Base-by-base conservation (phyloP, 495 filamentous ascomycete species). In the Tuber melanosporum region DNA sequence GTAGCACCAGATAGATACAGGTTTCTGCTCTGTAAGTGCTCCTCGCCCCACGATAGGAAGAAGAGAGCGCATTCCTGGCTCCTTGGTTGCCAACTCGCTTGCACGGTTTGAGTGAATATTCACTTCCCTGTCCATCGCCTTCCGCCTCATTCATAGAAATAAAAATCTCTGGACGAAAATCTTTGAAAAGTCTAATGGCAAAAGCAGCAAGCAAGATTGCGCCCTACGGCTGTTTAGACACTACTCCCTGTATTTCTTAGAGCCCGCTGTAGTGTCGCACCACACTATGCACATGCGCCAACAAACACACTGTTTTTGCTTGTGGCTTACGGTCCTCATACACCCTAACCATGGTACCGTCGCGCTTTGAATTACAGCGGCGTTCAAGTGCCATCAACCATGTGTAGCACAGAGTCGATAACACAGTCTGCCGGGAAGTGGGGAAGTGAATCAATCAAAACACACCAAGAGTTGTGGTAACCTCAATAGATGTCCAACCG, bases 361-460 rank as follows among this genome's bases (percentile, higher is more conserved):
- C 12, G 12, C 57, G 3, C 57, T 32, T 12, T 12, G 22, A n/a
- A 2, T 57, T 57, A 57, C 22, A 26, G 49, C 49, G 49, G 49
- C 49, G 2, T n/a, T 8, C 49, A 57, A 57, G 49, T 26, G 20
- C 22, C 9, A 22, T n/a, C 22, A 57, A 22, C 22, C 49, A n/a
- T 12, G 8, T n/a, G 8, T 7, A 12, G 22, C 3, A n/a, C 49
- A 66, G n/a, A 66, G 15, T 10, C 10, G 12, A 32, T 66, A 32
- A 9, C 26, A 32, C 14, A 15, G 26, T 10, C 57, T 1, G 49
- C 49, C 57, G 26, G 57, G 57, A 66, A 66, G 57, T 66, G 57
- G 57, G 57, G 57, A 66, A 66, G 57, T 66, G 57, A 66, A 66
- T 66, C 57, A 66, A 26, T 32, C n/a, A 66, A 32, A 66, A 66